These are phyloP conservation scores for Spathaspora passalidarum DNA, from an alignment of 805 yeast species.

Conservation along the genomic window DNA sequence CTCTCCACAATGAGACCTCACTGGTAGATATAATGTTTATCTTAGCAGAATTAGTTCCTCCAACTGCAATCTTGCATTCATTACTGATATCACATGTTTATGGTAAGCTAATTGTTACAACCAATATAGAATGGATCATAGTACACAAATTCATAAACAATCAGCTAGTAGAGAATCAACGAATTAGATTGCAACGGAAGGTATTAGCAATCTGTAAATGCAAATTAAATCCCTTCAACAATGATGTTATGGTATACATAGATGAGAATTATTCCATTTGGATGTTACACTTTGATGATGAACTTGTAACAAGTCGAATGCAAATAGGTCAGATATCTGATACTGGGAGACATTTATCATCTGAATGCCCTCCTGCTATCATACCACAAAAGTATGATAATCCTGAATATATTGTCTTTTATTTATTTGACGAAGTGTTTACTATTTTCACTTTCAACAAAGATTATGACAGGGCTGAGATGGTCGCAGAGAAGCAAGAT, in stretches of 20 bases:
- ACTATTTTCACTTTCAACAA: conserved; percentile 2
- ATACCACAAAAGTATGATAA: conserved; percentile 3
- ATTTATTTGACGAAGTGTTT: conserved; percentile 3
- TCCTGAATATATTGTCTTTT: conserved; percentile 4
- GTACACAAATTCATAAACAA: background rate
- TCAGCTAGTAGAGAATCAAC: background rate
- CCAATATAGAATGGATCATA: background rate
- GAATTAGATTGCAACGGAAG: background rate
- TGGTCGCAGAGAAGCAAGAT: background rate
- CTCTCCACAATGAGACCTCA: background rate
- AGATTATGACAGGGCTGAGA: background rate
- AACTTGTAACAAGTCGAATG: background rate
- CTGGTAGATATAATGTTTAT: background rate
- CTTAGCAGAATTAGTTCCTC: conserved; percentile 1
- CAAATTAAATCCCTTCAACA: background rate
- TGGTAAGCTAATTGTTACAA: background rate
- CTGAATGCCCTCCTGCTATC: conserved; percentile 2
- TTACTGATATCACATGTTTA: background rate
- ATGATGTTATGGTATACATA: background rate
- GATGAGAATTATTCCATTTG: background rate
- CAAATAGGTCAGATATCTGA: background rate
- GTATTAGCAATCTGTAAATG: background rate
- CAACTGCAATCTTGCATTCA: background rate
- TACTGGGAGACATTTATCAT: background rate
- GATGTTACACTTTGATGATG: background rate